Base-by-base conservation (phyloP, 768 basidiomycete species). In the Filobasidium floriforme region DNA sequence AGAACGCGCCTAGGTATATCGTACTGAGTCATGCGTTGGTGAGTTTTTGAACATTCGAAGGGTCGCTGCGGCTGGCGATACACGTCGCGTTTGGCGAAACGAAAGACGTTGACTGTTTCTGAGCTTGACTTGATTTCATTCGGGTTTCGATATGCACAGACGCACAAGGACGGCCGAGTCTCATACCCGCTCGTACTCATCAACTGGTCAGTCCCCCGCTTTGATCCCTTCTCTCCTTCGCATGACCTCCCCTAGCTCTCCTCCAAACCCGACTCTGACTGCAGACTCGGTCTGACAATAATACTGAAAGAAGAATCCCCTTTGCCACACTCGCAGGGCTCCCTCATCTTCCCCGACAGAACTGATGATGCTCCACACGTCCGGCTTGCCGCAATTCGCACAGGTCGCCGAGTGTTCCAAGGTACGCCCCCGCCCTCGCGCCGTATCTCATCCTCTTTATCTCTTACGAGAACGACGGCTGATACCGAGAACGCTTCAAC, bases 121-220 rank as follows among this genome's bases (percentile, higher is more conserved):
- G 32, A 37, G 3, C 32, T 37, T 37, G n/a, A n/a, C n/a, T n/a
- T n/a, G n/a, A n/a, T 28, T 62, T 52, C 2, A 15, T 14, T 54
- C 59, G 29, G 28, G 9, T 37, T 14, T 26, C 1, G 24, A 32
- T 60, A 41, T 19, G 7, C 0, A n/a, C 51, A 78, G 77, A 82
- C 82, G 61, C 89, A 93, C 76, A 75, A 75, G 10, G 92, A 94
- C 73, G 92, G 91, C 2, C 82, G 92, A 57, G 89, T 82, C 67
- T 92, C 89, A 0, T 89, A 87, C 71, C 92, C 92, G 1, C 81
- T 96, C 12, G 86, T 90, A 14, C 82, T 94, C 57, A 80, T 96
- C 77, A 92, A 93, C 80, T 96, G 92, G 77, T 75, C 46, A 40
- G 71, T 73, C 51, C 11, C 18, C 51, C n/a, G n/a, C n/a, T n/a